These are phyloP conservation scores for Gracilaria domingensis DNA, from an alignment of 23 red algal species.

Conservation along the genomic window DNA sequence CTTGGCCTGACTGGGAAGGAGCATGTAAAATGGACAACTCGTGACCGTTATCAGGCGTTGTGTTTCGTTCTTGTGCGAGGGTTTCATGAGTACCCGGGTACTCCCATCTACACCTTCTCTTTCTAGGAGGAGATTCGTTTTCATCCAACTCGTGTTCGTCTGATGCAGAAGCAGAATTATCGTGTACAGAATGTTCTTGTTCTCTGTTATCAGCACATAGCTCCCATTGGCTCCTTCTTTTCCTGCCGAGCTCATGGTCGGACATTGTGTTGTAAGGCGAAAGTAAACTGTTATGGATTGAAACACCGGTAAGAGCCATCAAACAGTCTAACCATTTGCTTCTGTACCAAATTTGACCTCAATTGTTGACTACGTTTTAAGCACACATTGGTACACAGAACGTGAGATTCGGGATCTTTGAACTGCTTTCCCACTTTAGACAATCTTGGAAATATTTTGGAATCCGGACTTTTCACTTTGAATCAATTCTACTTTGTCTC, in stretches of 20 bases:
- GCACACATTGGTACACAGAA: too few species aligned
- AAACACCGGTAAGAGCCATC: too few species aligned
- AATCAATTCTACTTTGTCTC: not conserved
- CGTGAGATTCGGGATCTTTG: too few species aligned
- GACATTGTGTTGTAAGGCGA: not conserved
- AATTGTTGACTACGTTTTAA: too few species aligned
- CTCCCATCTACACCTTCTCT: not conserved
- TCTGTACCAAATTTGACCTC: too few species aligned
- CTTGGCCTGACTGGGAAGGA: not conserved
- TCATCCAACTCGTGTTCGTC: not conserved
- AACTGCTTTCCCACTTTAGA: too few species aligned
- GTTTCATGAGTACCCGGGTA: not conserved
- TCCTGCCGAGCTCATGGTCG: not conserved
- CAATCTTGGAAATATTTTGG: too few species aligned
- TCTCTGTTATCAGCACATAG: not conserved
- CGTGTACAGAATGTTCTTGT: not conserved
- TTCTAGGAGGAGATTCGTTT: not conserved
- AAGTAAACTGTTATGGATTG: too few species aligned
- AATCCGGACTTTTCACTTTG: not conserved
- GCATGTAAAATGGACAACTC: not conserved
- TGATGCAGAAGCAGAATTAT: not conserved
- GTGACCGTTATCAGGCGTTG: not conserved
- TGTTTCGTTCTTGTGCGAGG: not conserved
- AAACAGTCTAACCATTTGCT: not conserved
- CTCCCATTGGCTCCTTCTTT: not conserved